Base-by-base conservation (phyloP, 2,329 filamentous ascomycete genomes). In the Claviceps paspali region DNA sequence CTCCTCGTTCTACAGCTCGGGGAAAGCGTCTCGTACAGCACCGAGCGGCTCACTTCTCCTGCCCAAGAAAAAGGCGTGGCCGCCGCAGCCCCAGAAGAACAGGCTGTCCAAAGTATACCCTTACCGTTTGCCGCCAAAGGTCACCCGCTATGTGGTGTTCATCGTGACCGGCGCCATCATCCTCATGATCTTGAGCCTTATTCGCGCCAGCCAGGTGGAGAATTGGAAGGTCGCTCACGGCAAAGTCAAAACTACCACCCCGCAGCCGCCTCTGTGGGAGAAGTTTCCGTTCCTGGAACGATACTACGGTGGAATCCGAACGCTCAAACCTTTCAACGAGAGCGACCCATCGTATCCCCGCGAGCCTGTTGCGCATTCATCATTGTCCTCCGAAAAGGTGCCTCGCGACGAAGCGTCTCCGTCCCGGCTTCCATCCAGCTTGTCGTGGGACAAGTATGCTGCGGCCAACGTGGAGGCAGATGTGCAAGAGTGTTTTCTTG, bases 231-330 rank as follows among this genome's bases (percentile, higher is more conserved):
- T 80, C 21, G 69, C 73, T 12, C 75, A 76, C 45, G 68, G 64
- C 40, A 55, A 54, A 35, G 54, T 60, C 5, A 50, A 54, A 10
- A 54, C 49, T 6, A 49, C 68, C 10, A 67, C 74, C 0, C 58
- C 72, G 0, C 72, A 76, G 15, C 82, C 83, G 10, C 74, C 77
- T 0, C 59, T 72, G 5, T 96, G 87, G 86, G 83, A 93, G 54
- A 73, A 70, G 8, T 96, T 93, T 53, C 75, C 77, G 0, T 92
- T 94, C 50, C 58, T 98, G 43, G 79, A 79, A 42, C 72, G 87
- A 44, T 98, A 95, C 54, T 91, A 95, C 54, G 88, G 86, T 11
- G 91, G 91, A 1, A 69, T 98, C 41, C 70, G 79, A 45, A 80
- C 72, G 0, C 53, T 98, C 43, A 73, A 82, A 0, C 59, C 74